Percentiles rank a stretch among this genome's conserved stretches.
phyloP scores from a whole-genome alignment of 148 eudicot species.

The Rhododendron kiyosumense region DNA sequence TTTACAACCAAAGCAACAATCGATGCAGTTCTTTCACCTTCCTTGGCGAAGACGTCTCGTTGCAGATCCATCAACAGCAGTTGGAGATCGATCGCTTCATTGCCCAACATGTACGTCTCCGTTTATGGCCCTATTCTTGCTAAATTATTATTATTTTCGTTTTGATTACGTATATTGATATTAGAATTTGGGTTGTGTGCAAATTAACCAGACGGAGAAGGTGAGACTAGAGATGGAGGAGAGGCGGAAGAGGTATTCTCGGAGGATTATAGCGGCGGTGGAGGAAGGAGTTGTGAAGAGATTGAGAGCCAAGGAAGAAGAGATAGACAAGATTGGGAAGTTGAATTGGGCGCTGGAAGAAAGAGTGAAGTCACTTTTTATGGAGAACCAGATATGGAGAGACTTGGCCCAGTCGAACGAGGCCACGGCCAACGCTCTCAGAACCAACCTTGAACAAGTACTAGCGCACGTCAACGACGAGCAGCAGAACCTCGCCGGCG shows the following conservation, averaged over 20 bases:
- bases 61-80: slow-evolving; percentile 58
- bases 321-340: slow-evolving; percentile 44
- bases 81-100: slow-evolving; percentile 58
- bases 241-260: slow-evolving; percentile 31
- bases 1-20: slow-evolving; percentile 3
- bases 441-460: slow-evolving; percentile 55
- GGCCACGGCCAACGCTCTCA: slow-evolving; percentile 64
- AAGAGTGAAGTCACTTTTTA: slow-evolving; percentile 44
- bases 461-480: slow-evolving; percentile 39
- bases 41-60: slow-evolving; percentile 59
- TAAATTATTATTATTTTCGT: not conserved
- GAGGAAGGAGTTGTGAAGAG: slow-evolving; percentile 42
- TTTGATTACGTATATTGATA: not conserved
- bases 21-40: slow-evolving; percentile 23
- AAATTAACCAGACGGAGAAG: slow-evolving; percentile 53
- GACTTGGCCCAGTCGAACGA: slow-evolving; percentile 80
- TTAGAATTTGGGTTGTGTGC: not conserved
- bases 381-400: slow-evolving; percentile 78
- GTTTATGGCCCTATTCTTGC: not conserved
- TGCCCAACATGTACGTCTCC: slow-evolving; percentile 54
- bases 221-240: slow-evolving; percentile 56
- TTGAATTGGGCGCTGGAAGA: slow-evolving; percentile 61
- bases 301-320: slow-evolving; percentile 52
- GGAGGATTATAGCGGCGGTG: slow-evolving; percentile 37
- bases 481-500: not conserved